phyloP scores from a whole-genome alignment of 169 alveolate species.

The Ichthyophthirius multifiliis region DNA sequence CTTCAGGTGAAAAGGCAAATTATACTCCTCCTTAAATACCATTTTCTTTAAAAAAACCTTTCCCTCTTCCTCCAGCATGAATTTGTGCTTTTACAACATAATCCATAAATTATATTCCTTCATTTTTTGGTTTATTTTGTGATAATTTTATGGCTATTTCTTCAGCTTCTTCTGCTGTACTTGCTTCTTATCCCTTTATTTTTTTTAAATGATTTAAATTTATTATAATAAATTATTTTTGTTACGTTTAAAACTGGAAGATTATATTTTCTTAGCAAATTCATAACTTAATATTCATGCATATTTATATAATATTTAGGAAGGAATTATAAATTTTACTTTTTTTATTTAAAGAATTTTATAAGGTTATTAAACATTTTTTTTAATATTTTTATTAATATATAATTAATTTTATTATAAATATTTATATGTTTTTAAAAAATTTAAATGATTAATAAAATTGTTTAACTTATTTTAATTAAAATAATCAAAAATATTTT shows the following conservation, averaged over 20 bases:
- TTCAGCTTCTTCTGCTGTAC: constrained; percentile 22
- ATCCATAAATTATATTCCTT: constrained; percentile 24
- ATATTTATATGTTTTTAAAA: no score
- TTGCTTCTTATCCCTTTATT: constrained; percentile 10
- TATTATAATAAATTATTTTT: neutral
- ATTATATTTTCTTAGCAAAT: neutral
- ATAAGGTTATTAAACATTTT: no score
- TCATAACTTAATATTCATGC: neutral
- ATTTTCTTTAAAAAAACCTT: constrained; percentile 84
- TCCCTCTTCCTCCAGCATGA: constrained; percentile 93
- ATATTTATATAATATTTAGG: neutral
- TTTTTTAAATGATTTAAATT: constrained; percentile 18
- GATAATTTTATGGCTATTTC: constrained; percentile 15
- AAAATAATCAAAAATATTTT: no score
- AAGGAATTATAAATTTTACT: neutral
- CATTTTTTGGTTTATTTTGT: neutral
- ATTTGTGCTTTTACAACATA: constrained; percentile 54
- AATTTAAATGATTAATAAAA: no score
- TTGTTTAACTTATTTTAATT: no score
- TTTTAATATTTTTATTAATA: no score
- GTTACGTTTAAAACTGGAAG: constrained; percentile 4
- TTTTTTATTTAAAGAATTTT: no score
- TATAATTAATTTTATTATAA: no score
- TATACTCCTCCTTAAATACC: constrained; percentile 88
- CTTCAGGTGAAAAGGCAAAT: constrained; percentile 73